phyloP scores from a whole-genome alignment of 495 filamentous ascomycete species.

The Penicillium fimorum region DNA sequence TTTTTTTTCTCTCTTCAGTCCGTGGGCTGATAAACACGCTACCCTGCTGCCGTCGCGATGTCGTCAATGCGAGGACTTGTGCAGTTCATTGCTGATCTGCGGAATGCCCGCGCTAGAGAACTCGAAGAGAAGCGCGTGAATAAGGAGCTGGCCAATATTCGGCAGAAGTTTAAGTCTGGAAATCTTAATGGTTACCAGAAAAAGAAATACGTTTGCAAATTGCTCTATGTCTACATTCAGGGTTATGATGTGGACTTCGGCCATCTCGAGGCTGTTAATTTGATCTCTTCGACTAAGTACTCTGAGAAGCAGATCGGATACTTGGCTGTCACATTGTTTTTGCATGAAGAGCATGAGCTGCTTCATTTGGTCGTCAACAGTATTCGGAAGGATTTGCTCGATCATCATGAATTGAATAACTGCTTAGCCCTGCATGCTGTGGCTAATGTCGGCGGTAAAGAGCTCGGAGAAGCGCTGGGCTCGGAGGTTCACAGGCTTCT shows the following conservation, averaged over 20 bases:
- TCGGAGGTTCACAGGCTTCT: constrained; percentile 89
- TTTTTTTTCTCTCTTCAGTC: not conserved
- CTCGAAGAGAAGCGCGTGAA: constrained; percentile 99
- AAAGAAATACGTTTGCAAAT: constrained; percentile 99
- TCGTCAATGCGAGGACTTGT: constrained; percentile 87
- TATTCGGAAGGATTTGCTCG: constrained; percentile 91
- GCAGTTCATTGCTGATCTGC: constrained; percentile 96
- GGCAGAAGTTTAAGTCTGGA: constrained; percentile 73
- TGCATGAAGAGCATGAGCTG: constrained; percentile 96
- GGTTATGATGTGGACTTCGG: constrained; percentile 99
- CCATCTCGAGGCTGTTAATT: constrained; percentile 95
- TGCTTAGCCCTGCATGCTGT: constrained; percentile 98
- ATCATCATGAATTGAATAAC: constrained; percentile 96
- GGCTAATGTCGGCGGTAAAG: constrained; percentile 92
- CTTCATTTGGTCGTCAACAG: constrained; percentile 97
- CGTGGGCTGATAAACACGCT: not conserved
- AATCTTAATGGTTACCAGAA: constrained; percentile 93
- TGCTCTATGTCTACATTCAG: constrained; percentile 98
- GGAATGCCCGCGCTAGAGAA: constrained; percentile 92
- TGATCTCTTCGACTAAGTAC: constrained; percentile 95
- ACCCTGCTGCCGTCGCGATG: constrained; percentile 25
- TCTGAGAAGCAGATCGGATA: constrained; percentile 99
- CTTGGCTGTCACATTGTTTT: constrained; percentile 92
- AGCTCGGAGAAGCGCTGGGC: constrained; percentile 95
- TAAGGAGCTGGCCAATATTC: constrained; percentile 98